Evolutionary conservation across 1,139 yeast genomes (phyloP), one percentile per base, ranked within the genome.

Genomic region (Pneumocystis sp.): DNA sequence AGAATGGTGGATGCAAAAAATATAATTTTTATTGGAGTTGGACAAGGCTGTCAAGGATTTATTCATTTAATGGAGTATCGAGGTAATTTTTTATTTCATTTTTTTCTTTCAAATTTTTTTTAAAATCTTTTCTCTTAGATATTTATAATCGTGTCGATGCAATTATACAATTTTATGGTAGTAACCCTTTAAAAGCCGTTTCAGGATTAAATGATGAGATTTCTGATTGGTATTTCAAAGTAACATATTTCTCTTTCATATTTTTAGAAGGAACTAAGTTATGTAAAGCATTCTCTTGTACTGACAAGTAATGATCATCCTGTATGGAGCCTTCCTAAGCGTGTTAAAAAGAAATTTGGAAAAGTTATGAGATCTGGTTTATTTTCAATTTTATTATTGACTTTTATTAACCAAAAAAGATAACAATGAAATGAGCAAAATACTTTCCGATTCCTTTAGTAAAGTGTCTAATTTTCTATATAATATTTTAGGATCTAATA

Each of bases 61-160:
- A 95, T 91, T 1, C 95, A 91, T 75, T 77, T 93, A 42, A 83
- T 87, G 65, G 96, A 96, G 4, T 96, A 91, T 73, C 80, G 97
- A 64, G 40, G 57, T 50, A 50, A 5, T 1, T 50, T 50, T 50
- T 25, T 15, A 25, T 10, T 25, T 25, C 12, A 25, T 5, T 50
- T 21, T 50, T 10, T 25, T 6, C 10, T 50, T 25, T 3, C 12
- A 25, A 12, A 25, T 5, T 5, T 44, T 50, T 15, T 25, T 29
- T 25, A 8, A 21, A 29, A 25, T 3, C 4, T 12, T 50, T 50
- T 1, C 19, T 10, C 19, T 17, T 25, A 50, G 57, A 50, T 50
- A 50, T 50, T 25, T 50, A 50, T 50, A 12, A 50, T 25, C 57
- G 57, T 50, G 57, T 50, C 12, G 57, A 50, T 50, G 57, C 57